Evolutionary conservation across 2,329 filamentous ascomycete species (phyloP).

Genomic region (Chaetomium sp.): DNA sequence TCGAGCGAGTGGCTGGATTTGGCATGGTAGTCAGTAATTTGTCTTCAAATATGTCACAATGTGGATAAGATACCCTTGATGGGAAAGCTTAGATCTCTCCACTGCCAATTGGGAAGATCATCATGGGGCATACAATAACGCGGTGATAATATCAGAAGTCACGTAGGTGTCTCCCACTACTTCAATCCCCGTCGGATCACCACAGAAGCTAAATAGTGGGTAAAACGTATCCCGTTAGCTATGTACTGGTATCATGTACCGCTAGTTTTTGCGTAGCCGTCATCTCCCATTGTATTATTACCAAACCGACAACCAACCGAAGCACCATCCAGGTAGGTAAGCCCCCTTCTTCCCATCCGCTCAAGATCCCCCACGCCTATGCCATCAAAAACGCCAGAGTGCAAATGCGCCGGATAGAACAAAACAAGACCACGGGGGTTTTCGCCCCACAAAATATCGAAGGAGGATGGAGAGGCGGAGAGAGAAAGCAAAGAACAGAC

Average conservation of each 20-base stretch:
- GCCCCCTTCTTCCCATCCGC: no score
- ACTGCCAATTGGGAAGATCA: no score
- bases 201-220: neutral
- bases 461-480: neutral
- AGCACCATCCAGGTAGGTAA: no score
- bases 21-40: no score
- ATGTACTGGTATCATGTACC: slow-evolving; percentile 13
- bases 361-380: neutral
- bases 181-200: neutral
- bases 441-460: slow-evolving; percentile 4
- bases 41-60: no score
- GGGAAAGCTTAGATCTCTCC: no score
- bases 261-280: neutral
- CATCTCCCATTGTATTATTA: slow-evolving; percentile 1
- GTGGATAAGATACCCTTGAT: no score
- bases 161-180: no score
- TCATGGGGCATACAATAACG: no score
- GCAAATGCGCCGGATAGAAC: slow-evolving; percentile 17
- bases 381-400: slow-evolving; percentile 18
- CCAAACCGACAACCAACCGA: slow-evolving; percentile 3
- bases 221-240: neutral
- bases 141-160: no score
- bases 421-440: no score
- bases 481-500: neutral
- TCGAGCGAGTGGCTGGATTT: no score